Conservation (phyloP, 345 rosid species). For the Diplotaxis tenuifolia region DNA sequence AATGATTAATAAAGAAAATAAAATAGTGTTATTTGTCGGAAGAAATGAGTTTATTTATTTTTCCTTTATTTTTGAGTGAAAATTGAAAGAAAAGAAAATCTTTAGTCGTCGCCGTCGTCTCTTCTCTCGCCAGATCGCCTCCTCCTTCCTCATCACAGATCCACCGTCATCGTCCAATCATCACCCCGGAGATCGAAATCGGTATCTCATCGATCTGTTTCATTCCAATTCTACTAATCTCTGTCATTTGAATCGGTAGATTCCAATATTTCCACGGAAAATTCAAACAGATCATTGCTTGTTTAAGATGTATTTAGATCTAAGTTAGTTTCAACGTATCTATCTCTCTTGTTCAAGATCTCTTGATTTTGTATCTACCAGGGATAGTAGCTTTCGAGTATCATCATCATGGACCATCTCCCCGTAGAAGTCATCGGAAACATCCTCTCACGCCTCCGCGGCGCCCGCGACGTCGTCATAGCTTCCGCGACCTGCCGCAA, state of each 20-base stretch:
- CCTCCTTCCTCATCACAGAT: conserved; percentile 16
- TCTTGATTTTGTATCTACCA: conserved; percentile 4
- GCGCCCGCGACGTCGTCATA: conserved; percentile 79
- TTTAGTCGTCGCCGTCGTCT: not conserved
- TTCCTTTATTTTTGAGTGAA: not conserved
- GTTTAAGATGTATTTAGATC: conserved; percentile 4
- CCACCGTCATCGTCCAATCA: not conserved
- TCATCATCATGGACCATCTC: conserved; percentile 59
- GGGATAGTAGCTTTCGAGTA: not conserved
- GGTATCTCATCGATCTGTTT: conserved; percentile 4
- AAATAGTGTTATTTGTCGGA: not conserved
- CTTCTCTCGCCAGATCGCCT: conserved; percentile 22
- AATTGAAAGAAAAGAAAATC: not conserved
- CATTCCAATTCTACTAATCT: not conserved
- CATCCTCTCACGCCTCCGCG: conserved; percentile 70
- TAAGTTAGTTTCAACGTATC: not conserved
- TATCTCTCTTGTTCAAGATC: not conserved
- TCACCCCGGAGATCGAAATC: not conserved
- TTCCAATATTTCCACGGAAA: not conserved
- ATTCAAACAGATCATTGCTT: not conserved
- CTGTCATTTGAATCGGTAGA: not conserved
- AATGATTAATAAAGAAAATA: not conserved
- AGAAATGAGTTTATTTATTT: too few relatives aligned
- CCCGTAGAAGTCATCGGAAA: conserved; percentile 91
- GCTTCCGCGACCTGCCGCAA: conserved; percentile 81